Conservation (phyloP, 2,329 filamentous ascomycete species). For the Verticillium zaregamsianum region DNA sequence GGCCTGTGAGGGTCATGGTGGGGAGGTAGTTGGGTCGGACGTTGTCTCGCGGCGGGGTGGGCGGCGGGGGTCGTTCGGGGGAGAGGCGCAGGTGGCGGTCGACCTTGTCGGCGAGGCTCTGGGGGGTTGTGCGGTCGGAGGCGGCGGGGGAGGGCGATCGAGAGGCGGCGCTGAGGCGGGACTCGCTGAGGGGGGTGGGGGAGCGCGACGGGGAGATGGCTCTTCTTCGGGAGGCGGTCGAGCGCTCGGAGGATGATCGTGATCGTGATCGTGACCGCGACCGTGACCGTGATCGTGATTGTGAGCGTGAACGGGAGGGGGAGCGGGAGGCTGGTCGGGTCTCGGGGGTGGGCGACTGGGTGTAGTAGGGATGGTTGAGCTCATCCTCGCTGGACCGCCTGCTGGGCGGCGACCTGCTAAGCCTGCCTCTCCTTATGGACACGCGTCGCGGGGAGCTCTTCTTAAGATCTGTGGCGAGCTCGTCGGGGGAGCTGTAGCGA, state of each 20-base stretch:
- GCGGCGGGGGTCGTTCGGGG: constrained; percentile 24
- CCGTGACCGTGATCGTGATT: constrained; percentile 23
- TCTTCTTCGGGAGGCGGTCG: neutral
- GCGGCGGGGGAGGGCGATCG: constrained; percentile 20
- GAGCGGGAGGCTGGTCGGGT: constrained; percentile 27
- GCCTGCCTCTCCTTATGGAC: constrained; percentile 7
- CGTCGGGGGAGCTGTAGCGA: constrained; percentile 42
- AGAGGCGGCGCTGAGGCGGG: neutral
- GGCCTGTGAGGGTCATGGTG: constrained; percentile 69
- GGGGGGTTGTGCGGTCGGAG: constrained; percentile 21
- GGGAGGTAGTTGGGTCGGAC: constrained; percentile 63
- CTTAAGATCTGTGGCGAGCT: constrained; percentile 15
- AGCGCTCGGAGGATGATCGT: neutral
- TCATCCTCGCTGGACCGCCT: constrained; percentile 15
- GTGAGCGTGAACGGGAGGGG: constrained; percentile 25
- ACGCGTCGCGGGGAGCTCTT: constrained; percentile 8
- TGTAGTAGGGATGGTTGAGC: constrained; percentile 17
- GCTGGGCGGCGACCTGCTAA: constrained; percentile 13
- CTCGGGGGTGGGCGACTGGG: constrained; percentile 28
- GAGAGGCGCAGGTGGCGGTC: constrained; percentile 12
- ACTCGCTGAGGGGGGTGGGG: neutral
- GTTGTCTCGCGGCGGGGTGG: constrained; percentile 38
- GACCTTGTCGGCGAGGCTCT: constrained; percentile 10
- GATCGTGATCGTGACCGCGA: constrained; percentile 21
- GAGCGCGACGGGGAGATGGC: neutral